Base-by-base conservation (phyloP, 768 basidiomycete genomes). In the Porphyrellus cyaneotinctus region DNA sequence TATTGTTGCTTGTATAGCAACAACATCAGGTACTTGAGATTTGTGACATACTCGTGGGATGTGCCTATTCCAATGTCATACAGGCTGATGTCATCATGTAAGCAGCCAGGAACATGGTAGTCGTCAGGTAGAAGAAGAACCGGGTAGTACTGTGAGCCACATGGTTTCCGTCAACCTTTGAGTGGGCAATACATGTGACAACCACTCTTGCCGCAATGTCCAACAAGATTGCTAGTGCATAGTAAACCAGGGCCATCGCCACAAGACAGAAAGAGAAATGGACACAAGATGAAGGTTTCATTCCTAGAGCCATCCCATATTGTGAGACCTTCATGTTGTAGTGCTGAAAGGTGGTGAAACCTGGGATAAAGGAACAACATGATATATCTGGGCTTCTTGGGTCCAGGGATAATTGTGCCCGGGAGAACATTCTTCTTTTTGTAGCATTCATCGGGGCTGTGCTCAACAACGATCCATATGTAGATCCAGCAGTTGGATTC, bases 401-500 rank as follows among this genome's bases (percentile, higher is more conserved):
- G 74, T 0, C 74, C 70, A 14, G 65, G 67, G 24, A 47, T 47
- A 12, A 47, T 47, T 4, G 24, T 38, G 4, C 57, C 47, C 2
- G 54, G 50, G 0, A 56, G 8, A 2, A 57, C 45, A 18, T 41
- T 2, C 0, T 28, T 6, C n/a, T 54, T 57, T 14, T 37, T 24
- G 41, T 57, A 57, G 0, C n/a, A 7, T 0, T 38, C 2, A 1
- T 47, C 20, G 0, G 51, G 76, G 0, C 52, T 17, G 1, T 45
- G 32, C 11, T 33, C 32, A 0, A 24, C 14, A 1, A 78, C 37
- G 1, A 78, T 49, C 72, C 72, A 75, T 1, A 77, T 72, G 13
- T 62, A 66, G 0, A 72, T 62, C 69, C 71, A 72, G 17, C 56
- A 57, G 4, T 54, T 18, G 0, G 46, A 52, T 7, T 52, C 30